Conservation (phyloP, 108 stramenopile genomes). For the Hondaea fermentalgiana region DNA sequence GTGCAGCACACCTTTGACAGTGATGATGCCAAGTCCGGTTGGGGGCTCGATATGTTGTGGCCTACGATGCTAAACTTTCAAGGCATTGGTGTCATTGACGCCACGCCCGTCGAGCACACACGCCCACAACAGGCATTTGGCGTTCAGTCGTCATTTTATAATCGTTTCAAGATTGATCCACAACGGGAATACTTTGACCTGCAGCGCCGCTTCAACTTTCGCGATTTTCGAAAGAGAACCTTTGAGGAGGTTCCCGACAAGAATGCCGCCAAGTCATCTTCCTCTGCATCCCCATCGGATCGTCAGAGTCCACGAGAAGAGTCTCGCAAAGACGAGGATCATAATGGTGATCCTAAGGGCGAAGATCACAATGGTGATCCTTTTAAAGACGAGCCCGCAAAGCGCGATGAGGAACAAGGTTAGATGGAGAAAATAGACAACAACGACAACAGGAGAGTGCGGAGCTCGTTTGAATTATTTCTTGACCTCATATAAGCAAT, state of each 20-base stretch:
- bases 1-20: neutral
- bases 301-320: neutral
- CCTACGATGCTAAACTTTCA: neutral
- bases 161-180: neutral
- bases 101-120: neutral
- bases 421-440: too few relatives aligned
- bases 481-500: too few relatives aligned
- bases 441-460: too few relatives aligned
- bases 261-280: neutral
- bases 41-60: conserved; percentile 9
- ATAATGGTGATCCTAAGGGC: too few relatives aligned
- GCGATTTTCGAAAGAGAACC: neutral
- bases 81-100: neutral
- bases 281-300: neutral
- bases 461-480: too few relatives aligned
- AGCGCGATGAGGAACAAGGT: too few relatives aligned
- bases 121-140: neutral
- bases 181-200: neutral
- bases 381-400: too few relatives aligned
- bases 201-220: neutral
- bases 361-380: too few relatives aligned
- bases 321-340: too few relatives aligned
- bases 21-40: neutral
- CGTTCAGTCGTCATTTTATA: neutral
- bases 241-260: neutral